phyloP scores from a whole-genome alignment of 2,329 filamentous ascomycete species.

The Plectosphaerella plurivora region DNA sequence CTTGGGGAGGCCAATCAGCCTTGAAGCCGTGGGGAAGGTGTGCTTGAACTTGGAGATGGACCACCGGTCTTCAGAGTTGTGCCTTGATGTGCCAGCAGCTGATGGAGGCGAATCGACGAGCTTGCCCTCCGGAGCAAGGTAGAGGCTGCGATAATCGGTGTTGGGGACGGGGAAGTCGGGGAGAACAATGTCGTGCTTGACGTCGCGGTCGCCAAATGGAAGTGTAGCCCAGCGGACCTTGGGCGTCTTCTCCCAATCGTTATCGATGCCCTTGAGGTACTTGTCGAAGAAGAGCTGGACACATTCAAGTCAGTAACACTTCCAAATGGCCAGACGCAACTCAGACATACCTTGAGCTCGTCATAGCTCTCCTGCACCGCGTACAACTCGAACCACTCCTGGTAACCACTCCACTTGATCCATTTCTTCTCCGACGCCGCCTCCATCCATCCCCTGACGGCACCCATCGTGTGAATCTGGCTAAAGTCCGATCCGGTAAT shows the following conservation, averaged over 20 bases:
- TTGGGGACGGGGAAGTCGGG: slow-evolving; percentile 27
- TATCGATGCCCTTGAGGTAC: slow-evolving; percentile 35
- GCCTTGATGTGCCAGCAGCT: slow-evolving; percentile 14
- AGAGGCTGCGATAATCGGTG: slow-evolving; percentile 27
- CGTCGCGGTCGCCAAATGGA: slow-evolving; percentile 25
- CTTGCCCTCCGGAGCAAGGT: slow-evolving; percentile 13
- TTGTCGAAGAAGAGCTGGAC: slow-evolving; percentile 19
- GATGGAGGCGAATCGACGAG: not conserved
- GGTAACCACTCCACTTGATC: slow-evolving; percentile 30
- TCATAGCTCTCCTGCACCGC: slow-evolving; percentile 22
- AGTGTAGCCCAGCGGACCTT: slow-evolving; percentile 35
- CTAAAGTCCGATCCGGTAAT: slow-evolving; percentile 24
- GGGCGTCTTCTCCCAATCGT: slow-evolving; percentile 42
- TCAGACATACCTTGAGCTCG: slow-evolving; percentile 22
- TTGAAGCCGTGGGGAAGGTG: slow-evolving; percentile 30
- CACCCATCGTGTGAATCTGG: slow-evolving; percentile 16
- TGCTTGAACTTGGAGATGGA: slow-evolving; percentile 27
- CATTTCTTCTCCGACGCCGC: slow-evolving; percentile 31
- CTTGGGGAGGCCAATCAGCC: slow-evolving; percentile 41
- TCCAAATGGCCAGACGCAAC: not conserved
- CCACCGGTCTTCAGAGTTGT: slow-evolving; percentile 24
- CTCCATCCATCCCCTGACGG: slow-evolving; percentile 23
- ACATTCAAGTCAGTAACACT: not conserved
- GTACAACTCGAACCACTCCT: slow-evolving; percentile 42
- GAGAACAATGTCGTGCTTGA: slow-evolving; percentile 25